A percentile compares a stretch with the other conserved stretches of the same genome.
Conservation (phyloP, 2,329 filamentous ascomycete genomes). For the Ceratocystis colombiana region DNA sequence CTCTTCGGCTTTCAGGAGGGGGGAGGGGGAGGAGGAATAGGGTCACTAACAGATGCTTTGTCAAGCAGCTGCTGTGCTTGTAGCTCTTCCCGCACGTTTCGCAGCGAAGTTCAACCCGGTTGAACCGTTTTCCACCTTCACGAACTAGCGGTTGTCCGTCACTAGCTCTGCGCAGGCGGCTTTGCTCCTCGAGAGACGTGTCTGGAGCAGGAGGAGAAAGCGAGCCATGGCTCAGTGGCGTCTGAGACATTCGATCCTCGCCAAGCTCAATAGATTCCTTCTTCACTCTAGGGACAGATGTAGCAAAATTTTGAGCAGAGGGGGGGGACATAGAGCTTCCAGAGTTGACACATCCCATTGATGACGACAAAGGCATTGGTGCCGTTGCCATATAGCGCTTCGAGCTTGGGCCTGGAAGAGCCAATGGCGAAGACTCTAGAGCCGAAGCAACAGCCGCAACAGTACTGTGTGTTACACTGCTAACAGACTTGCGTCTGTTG, state of each 20-base stretch:
- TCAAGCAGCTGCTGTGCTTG: constrained; percentile 99
- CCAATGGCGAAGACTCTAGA: constrained; percentile 33
- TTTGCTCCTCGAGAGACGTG: constrained; percentile 37
- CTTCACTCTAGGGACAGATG: constrained; percentile 42
- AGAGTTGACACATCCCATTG: constrained; percentile 11
- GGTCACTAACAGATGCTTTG: constrained; percentile 97
- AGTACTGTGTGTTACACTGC: constrained; percentile 37
- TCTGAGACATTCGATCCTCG: constrained; percentile 55
- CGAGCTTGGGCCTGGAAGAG: constrained; percentile 32
- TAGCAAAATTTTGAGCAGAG: constrained; percentile 57
- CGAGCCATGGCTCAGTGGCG: constrained; percentile 44
- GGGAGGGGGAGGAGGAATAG: constrained; percentile 36
- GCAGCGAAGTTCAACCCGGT: constrained; percentile 79
- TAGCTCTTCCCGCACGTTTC: constrained; percentile 99
- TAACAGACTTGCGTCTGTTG: constrained; percentile 88
- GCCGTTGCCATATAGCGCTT: constrained; percentile 19
- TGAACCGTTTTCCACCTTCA: constrained; percentile 71
- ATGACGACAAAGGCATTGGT: constrained; percentile 11
- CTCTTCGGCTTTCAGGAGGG: neutral
- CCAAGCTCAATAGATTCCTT: constrained; percentile 42
- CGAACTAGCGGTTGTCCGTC: constrained; percentile 77
- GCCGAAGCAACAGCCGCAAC: constrained; percentile 38
- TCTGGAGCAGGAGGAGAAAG: constrained; percentile 5
- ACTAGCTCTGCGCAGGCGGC: constrained; percentile 56
- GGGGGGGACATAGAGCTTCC: constrained; percentile 41